Percentiles rank a stretch among this genome's conserved stretches.
phyloP scores from a whole-genome alignment of 2,329 filamentous ascomycete species.

The Eutypella sp. region DNA sequence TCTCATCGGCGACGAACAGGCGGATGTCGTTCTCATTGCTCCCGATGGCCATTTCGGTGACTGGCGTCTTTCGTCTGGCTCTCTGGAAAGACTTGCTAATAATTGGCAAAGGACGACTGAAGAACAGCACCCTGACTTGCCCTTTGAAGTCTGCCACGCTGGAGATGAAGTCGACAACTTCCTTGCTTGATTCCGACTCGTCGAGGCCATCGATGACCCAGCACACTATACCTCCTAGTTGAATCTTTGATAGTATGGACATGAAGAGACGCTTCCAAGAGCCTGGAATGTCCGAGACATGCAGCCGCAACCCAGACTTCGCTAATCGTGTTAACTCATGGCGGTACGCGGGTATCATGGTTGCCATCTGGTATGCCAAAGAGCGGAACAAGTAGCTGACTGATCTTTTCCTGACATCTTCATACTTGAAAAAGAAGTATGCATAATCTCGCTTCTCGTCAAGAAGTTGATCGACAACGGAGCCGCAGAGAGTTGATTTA shows the following conservation, averaged over 20 bases:
- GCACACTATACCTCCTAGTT: background rate
- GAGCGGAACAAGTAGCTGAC: constrained; percentile 10
- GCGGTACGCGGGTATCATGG: background rate
- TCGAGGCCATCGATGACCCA: constrained; percentile 7
- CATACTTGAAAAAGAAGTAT: constrained; percentile 11
- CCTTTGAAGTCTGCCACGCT: background rate
- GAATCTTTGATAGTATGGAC: background rate
- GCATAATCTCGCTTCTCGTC: constrained; percentile 2
- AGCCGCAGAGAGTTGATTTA: constrained; percentile 8
- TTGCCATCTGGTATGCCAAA: constrained; percentile 9
- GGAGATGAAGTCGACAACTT: constrained; percentile 4
- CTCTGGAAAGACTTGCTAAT: constrained; percentile 8
- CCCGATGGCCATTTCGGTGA: constrained; percentile 5
- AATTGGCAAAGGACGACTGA: constrained; percentile 5
- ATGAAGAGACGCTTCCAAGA: constrained; percentile 4
- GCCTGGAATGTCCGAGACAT: background rate
- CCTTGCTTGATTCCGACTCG: constrained; percentile 4
- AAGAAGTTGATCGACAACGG: constrained; percentile 9
- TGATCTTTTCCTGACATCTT: constrained; percentile 6
- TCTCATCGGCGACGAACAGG: constrained; percentile 10
- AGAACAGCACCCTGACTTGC: constrained; percentile 3
- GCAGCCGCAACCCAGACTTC: constrained; percentile 1
- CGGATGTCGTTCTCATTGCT: constrained; percentile 12
- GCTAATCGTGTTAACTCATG: constrained; percentile 1
- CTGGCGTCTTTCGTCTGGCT: constrained; percentile 1